These are phyloP conservation scores for Chaetomium strumarium DNA, from an alignment of 2,329 filamentous ascomycete species.

Conservation along the genomic window DNA sequence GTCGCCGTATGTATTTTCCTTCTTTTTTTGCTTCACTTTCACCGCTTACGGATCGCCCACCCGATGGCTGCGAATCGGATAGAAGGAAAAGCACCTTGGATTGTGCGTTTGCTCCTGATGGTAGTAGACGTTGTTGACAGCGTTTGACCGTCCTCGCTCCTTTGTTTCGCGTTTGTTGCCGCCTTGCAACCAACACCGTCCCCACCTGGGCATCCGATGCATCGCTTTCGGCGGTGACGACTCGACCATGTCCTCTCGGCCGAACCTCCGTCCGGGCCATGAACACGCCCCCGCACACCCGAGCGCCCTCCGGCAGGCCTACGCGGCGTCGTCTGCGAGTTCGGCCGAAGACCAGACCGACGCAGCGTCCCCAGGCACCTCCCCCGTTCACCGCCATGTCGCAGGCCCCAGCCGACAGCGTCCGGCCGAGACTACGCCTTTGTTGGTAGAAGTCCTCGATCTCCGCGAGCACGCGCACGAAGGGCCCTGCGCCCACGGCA, in stretches of 20 bases:
- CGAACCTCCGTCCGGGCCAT: slow-evolving; percentile 14
- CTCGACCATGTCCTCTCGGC: slow-evolving; percentile 18
- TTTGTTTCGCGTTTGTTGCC: background rate
- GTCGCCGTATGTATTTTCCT: background rate
- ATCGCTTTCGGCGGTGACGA: background rate
- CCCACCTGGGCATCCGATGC: background rate
- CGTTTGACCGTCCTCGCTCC: background rate
- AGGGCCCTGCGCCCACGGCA: slow-evolving; percentile 62
- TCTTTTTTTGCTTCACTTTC: background rate
- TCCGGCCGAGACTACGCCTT: slow-evolving; percentile 45
- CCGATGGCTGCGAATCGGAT: slow-evolving; percentile 5
- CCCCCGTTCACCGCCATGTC: slow-evolving; percentile 13
- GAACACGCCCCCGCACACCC: slow-evolving; percentile 39
- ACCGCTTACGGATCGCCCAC: background rate
- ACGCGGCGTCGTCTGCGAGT: slow-evolving; percentile 28
- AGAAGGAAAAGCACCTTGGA: background rate
- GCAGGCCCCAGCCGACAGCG: slow-evolving; percentile 24
- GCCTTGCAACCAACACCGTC: too few relatives aligned
- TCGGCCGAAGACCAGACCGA: slow-evolving; percentile 13
- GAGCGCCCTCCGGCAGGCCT: slow-evolving; percentile 42
- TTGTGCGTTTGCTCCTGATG: background rate
- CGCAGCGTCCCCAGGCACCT: slow-evolving; percentile 12
- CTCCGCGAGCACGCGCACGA: slow-evolving; percentile 37
- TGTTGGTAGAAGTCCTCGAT: slow-evolving; percentile 37
- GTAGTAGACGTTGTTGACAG: background rate